phyloP scores from a whole-genome alignment of 208 protist genomes.

The Leishmania tropica region DNA sequence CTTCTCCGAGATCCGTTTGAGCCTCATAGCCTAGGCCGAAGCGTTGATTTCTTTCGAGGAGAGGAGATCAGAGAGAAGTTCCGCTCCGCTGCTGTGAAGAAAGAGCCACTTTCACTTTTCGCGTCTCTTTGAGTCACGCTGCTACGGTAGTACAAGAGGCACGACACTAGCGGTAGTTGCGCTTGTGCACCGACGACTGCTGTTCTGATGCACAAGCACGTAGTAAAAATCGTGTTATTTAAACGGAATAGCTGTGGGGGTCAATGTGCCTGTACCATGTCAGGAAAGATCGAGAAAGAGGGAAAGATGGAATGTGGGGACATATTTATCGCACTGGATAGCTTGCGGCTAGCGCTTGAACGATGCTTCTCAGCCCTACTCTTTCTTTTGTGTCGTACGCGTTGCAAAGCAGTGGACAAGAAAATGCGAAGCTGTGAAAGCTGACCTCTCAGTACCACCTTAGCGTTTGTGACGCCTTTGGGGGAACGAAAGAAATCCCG shows the following conservation, averaged over 20 bases:
- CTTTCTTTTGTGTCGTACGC: not conserved
- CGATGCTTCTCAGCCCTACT: not conserved
- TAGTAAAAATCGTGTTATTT: not conserved
- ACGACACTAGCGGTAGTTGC: not conserved
- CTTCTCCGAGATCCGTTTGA: conserved; percentile 82
- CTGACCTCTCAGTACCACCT: not conserved
- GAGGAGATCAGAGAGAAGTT: conserved; percentile 77
- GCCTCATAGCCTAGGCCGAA: conserved; percentile 68
- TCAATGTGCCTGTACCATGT: not conserved
- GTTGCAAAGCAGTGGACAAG: not conserved
- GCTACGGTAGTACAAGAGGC: not conserved
- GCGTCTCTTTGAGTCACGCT: not conserved
- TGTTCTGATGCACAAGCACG: not conserved
- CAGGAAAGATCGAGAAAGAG: not conserved
- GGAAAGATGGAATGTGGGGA: not conserved
- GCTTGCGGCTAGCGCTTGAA: not conserved
- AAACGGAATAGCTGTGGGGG: not conserved
- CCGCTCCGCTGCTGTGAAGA: conserved; percentile 42
- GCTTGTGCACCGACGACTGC: not conserved
- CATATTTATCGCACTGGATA: not conserved
- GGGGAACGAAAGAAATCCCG: not conserved
- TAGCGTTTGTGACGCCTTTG: not conserved
- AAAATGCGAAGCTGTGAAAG: not conserved
- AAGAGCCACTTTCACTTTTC: conserved; percentile 30
- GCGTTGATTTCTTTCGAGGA: conserved; percentile 82